Percentiles rank a stretch among this genome's conserved stretches.
phyloP scores from a whole-genome alignment of 768 basidiomycete species.

The Leccinum truebloodii region DNA sequence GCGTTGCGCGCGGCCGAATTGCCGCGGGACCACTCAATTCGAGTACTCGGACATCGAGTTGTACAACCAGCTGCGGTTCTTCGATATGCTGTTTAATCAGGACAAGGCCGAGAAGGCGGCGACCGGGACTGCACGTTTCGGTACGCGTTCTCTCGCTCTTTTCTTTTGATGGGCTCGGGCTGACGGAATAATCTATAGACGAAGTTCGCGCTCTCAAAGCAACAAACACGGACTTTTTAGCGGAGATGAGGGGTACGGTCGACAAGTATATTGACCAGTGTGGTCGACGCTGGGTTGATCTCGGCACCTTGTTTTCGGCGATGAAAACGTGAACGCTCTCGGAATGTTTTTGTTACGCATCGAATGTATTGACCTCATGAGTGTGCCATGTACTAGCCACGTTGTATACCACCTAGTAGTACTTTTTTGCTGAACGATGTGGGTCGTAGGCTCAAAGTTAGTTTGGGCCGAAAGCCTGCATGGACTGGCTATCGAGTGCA shows the following conservation, averaged over 20 bases:
- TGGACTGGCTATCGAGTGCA: no score
- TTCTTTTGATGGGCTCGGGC: not conserved
- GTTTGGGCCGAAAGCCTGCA: no score
- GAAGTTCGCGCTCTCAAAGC: conserved; percentile 50
- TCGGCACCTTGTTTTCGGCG: conserved; percentile 77
- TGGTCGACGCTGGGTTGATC: conserved; percentile 88
- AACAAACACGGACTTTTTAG: conserved; percentile 53
- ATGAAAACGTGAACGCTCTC: conserved; percentile 55
- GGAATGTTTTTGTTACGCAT: not conserved
- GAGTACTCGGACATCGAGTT: conserved; percentile 85
- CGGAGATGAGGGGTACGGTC: conserved; percentile 42
- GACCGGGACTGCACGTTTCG: conserved; percentile 44
- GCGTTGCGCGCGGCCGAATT: not conserved
- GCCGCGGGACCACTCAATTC: conserved; percentile 11
- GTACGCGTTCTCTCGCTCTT: conserved; percentile 29
- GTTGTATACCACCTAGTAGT: no score
- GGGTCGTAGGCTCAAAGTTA: no score
- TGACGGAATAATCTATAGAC: conserved; percentile 40
- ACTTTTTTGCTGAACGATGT: no score
- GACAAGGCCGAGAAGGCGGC: conserved; percentile 61
- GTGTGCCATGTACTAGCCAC: no score
- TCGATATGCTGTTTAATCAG: conserved; percentile 72
- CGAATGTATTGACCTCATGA: no score
- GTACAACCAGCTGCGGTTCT: conserved; percentile 91
- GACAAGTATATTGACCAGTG: conserved; percentile 84